phyloP scores from a whole-genome alignment of 1,139 yeast genomes.

The Insectozyma bohioensis region DNA sequence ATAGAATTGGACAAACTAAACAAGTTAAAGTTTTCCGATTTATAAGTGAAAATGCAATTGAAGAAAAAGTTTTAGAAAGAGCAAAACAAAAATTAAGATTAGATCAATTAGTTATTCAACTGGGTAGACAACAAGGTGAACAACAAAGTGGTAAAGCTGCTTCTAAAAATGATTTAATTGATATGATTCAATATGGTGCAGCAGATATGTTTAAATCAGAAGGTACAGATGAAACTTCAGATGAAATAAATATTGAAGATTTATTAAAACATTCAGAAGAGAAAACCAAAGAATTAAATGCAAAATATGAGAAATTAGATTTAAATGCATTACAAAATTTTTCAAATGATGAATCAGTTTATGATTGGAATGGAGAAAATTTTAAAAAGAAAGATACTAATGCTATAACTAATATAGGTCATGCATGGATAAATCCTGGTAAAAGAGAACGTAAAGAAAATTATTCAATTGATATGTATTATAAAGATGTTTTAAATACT shows the following conservation, averaged over 20 bases:
- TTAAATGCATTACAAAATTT: constrained; percentile 77
- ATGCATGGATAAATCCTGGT: constrained; percentile 71
- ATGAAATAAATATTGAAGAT: constrained; percentile 63
- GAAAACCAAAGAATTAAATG: constrained; percentile 61
- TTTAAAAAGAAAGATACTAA: constrained; percentile 64
- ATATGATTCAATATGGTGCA: constrained; percentile 83
- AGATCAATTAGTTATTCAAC: constrained; percentile 81
- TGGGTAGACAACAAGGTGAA: constrained; percentile 63
- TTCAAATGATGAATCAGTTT: constrained; percentile 63
- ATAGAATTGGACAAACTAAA: constrained; percentile 81
- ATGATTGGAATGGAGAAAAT: constrained; percentile 85
- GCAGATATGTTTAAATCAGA: constrained; percentile 53
- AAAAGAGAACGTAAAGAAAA: constrained; percentile 79
- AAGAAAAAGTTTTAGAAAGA: constrained; percentile 76
- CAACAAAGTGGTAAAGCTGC: constrained; percentile 43
- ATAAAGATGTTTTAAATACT: constrained; percentile 71
- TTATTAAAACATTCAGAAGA: constrained; percentile 60
- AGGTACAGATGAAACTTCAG: constrained; percentile 21
- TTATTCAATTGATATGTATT: constrained; percentile 75
- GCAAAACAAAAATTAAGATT: constrained; percentile 77
- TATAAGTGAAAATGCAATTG: constrained; percentile 78
- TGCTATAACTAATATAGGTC: constrained; percentile 41
- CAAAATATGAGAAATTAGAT: constrained; percentile 65
- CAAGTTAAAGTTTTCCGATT: constrained; percentile 78
- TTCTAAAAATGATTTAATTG: constrained; percentile 68